These are phyloP conservation scores for Fusarium marasasianum DNA, from an alignment of 2,329 filamentous ascomycete genomes.

Conservation along the genomic window DNA sequence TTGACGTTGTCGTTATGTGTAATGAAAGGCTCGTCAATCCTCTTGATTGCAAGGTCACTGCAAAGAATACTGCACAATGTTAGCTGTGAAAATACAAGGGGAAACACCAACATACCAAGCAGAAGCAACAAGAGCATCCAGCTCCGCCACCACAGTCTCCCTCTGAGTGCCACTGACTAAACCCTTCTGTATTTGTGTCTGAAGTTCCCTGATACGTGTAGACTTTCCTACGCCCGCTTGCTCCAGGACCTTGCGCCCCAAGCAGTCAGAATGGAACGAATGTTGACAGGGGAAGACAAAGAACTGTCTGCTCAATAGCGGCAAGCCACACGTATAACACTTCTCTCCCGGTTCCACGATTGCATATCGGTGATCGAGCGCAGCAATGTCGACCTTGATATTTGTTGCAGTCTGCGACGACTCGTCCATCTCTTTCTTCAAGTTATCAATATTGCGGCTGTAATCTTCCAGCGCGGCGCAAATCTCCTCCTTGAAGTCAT, in stretches of 20 bases:
- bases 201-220: constrained; percentile 84
- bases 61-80: constrained; percentile 78
- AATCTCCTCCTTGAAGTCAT: constrained; percentile 99
- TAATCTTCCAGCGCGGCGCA: constrained; percentile 94
- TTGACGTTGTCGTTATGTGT: constrained; percentile 74
- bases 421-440: constrained; percentile 97
- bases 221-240: constrained; percentile 79
- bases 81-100: background rate
- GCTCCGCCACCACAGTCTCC: constrained; percentile 84
- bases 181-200: constrained; percentile 83
- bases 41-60: constrained; percentile 92
- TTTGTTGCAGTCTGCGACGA: constrained; percentile 87
- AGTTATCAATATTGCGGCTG: constrained; percentile 84
- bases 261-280: constrained; percentile 94
- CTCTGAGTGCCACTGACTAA: constrained; percentile 74
- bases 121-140: constrained; percentile 91
- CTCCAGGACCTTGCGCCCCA: constrained; percentile 86
- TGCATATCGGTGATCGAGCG: constrained; percentile 87
- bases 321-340: constrained; percentile 88
- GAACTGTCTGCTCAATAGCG: constrained; percentile 89
- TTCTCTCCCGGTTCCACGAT: constrained; percentile 97
- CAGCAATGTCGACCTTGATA: constrained; percentile 89
- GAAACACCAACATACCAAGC: constrained; percentile 72
- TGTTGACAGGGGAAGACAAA: constrained; percentile 99
- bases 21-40: constrained; percentile 93